phyloP scores from a whole-genome alignment of 2,329 filamentous ascomycete species.

The Epichloe coenophiala region DNA sequence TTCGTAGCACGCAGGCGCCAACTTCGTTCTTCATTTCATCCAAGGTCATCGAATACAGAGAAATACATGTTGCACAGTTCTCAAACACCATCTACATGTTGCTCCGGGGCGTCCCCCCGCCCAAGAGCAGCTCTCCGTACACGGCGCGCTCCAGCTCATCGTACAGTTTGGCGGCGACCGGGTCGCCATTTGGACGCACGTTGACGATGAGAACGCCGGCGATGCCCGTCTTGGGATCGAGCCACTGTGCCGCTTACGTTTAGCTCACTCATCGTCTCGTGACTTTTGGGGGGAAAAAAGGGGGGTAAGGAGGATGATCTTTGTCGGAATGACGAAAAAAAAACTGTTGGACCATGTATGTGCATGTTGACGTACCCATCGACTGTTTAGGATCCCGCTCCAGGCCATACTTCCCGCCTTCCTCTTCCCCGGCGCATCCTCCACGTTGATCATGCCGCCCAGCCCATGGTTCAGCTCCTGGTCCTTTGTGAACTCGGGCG shows the following conservation, averaged over 20 bases:
- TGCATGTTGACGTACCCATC: constrained; percentile 24
- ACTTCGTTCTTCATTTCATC: too few species aligned
- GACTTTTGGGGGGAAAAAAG: neutral
- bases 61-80: neutral
- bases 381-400: constrained; percentile 27
- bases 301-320: neutral
- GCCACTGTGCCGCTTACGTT: constrained; percentile 15
- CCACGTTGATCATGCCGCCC: constrained; percentile 25
- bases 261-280: neutral
- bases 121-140: constrained; percentile 14
- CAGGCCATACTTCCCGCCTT: constrained; percentile 29
- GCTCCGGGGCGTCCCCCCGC: neutral
- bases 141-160: constrained; percentile 26
- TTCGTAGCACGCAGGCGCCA: too few species aligned
- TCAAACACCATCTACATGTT: neutral
- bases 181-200: constrained; percentile 24
- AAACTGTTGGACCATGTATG: too few species aligned
- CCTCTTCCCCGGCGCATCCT: constrained; percentile 25
- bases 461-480: constrained; percentile 24
- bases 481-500: constrained; percentile 22
- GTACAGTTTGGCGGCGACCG: constrained; percentile 21
- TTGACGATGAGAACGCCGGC: constrained; percentile 26
- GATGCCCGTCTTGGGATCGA: constrained; percentile 25
- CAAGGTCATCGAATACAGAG: too few species aligned
- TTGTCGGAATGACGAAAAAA: neutral